Evolutionary conservation across 257 asterid genomes (phyloP), one percentile per base, ranked within the genome.

Genomic region (Nicotiana otophora): DNA sequence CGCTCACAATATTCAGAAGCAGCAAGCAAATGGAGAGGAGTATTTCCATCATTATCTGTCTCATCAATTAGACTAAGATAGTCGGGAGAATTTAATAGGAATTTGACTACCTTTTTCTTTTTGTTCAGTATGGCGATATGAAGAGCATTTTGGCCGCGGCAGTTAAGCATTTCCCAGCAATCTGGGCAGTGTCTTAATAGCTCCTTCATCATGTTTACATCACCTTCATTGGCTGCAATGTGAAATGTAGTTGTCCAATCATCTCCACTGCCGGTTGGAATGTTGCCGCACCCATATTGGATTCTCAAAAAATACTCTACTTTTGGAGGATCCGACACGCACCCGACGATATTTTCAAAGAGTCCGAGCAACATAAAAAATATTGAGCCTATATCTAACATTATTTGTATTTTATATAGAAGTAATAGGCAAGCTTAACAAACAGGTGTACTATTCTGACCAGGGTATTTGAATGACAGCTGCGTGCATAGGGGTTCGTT

Each of bases 11-110:
- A 9, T 3, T 42, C 31, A 4, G 81, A 63, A 28, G 77, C 55
- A 39, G 14, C 75, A 33, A 61, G 57, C 10, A 65, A 33, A 26
- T 83, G 86, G 14, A 83, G 86, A 17, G 86, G 80, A 7, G 86
- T 83, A 74, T 83, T 83, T 30, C 84, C 78, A 14, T 63, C 2
- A 2, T 0, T 12, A n/a, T 84, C 80, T 12, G 19, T 23, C 16
- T 65, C 48, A 11, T 84, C 54, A 1, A 74, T 17, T 11, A 84
- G 84, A 0, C 53, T 61, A 60, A 0, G 5, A 20, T 3, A 55
- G 46, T 54, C 36, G 2, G 55, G 5, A 20, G 26, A 2, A 0
- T 0, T 5, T 8, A 75, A 7, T 0, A 81, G 42, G 48, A 17
- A 84, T 0, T 68, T 28, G 19, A 39, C 7, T 1, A 30, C 60